Conservation (phyloP, 2,329 filamentous ascomycete species). For the Aspergillus sp. region DNA sequence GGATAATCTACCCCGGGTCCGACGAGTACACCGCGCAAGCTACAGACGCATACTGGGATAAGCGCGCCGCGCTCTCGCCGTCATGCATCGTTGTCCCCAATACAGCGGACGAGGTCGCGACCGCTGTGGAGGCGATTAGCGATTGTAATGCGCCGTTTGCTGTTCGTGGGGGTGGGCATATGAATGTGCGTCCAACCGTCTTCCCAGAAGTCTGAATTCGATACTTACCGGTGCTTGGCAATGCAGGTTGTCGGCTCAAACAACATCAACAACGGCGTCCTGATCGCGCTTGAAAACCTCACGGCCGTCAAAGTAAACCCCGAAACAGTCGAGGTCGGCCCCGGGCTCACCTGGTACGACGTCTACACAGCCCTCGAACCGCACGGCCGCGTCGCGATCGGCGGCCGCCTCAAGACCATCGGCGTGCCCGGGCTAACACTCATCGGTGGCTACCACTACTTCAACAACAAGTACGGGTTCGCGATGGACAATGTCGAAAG, state of each 20-base stretch:
- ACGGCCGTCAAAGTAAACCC: conserved; percentile 22
- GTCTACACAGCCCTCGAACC: conserved; percentile 34
- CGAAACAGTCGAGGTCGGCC: conserved; percentile 31
- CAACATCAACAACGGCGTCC: conserved; percentile 38
- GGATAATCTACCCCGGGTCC: background rate
- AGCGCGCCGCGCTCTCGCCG: conserved; percentile 23
- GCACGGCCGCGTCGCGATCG: conserved; percentile 31
- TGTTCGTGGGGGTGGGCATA: conserved; percentile 60
- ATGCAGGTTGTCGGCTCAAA: conserved; percentile 32
- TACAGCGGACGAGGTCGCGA: conserved; percentile 30
- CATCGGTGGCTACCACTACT: conserved; percentile 42
- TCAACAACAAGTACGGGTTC: conserved; percentile 38
- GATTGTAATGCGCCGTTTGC: conserved; percentile 53
- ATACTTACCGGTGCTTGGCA: no score
- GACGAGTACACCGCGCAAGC: conserved; percentile 28
- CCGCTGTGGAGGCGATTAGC: conserved; percentile 28
- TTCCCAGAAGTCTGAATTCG: no score
- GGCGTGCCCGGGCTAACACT: conserved; percentile 42
- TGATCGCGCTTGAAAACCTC: conserved; percentile 32
- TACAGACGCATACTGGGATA: conserved; percentile 34
- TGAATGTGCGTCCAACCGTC: conserved; percentile 22
- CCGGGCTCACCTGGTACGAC: conserved; percentile 36
- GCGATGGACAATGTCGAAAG: conserved; percentile 38
- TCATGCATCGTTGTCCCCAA: conserved; percentile 37
- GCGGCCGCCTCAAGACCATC: conserved; percentile 39